These are phyloP conservation scores for Byssochlamys sp. DNA, from an alignment of 2,329 filamentous ascomycete species.

Conservation along the genomic window DNA sequence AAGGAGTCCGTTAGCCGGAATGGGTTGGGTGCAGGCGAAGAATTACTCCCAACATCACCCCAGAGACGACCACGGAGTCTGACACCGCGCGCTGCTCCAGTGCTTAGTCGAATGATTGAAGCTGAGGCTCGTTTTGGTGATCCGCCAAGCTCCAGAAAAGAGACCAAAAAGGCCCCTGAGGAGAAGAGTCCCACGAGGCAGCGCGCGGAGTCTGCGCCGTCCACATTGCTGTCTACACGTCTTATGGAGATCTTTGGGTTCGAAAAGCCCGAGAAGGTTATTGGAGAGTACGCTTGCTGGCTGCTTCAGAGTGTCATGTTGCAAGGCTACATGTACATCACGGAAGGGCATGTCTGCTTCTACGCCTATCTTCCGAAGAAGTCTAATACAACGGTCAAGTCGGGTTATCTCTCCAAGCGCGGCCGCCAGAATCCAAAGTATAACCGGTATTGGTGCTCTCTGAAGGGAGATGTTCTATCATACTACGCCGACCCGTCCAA, in stretches of 20 bases:
- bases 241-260: conserved; percentile 82
- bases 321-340: conserved; percentile 94
- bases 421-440: conserved; percentile 81
- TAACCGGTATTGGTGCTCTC: conserved; percentile 81
- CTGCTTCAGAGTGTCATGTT: conserved; percentile 81
- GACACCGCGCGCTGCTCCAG: conserved; percentile 50
- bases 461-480: conserved; percentile 83
- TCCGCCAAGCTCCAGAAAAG: conserved; percentile 9
- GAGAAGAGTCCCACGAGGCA: conserved; percentile 45
- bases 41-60: conserved; percentile 9
- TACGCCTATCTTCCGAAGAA: conserved; percentile 96
- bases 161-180: conserved; percentile 12
- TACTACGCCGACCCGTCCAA: conserved; percentile 80
- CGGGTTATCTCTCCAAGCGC: conserved; percentile 78
- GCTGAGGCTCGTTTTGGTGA: conserved; percentile 53
- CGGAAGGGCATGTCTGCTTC: conserved; percentile 84
- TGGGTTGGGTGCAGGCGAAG: conserved; percentile 7
- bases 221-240: conserved; percentile 56
- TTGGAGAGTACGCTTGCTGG: conserved; percentile 89
- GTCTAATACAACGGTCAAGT: conserved; percentile 67
- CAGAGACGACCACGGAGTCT: conserved; percentile 21
- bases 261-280: conserved; percentile 69
- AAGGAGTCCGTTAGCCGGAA: conserved; percentile 14
- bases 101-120: conserved; percentile 70
- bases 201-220: conserved; percentile 33